Conservation (phyloP, 768 basidiomycete genomes). For the Naematelia aurantialba region DNA sequence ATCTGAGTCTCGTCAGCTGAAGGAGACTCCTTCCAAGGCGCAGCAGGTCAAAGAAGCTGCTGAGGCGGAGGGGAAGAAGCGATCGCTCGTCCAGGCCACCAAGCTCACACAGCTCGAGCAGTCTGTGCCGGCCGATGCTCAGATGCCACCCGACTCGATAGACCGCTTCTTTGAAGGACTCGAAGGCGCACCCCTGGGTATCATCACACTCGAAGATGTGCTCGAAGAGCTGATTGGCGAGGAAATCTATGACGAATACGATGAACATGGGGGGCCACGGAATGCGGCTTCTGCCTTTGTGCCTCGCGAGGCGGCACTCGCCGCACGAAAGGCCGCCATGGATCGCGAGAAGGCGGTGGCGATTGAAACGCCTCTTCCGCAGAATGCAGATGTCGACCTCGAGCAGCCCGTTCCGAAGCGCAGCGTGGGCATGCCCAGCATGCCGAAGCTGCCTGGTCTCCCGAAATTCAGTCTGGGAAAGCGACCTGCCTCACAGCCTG, state of each 20-base stretch:
- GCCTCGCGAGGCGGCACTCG: conserved; percentile 43
- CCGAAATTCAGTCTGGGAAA: conserved; percentile 16
- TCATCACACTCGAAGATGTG: conserved; percentile 90
- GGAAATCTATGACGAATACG: conserved; percentile 82
- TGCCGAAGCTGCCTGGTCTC: conserved; percentile 18
- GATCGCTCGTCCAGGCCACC: conserved; percentile 40
- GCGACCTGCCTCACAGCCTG: conserved; percentile 20
- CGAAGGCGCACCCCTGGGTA: conserved; percentile 82
- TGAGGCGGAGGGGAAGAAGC: conserved; percentile 29
- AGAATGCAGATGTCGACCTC: conserved; percentile 20
- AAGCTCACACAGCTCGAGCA: conserved; percentile 60
- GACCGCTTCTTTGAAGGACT: conserved; percentile 80
- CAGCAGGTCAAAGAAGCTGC: conserved; percentile 17
- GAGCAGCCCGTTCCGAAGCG: conserved; percentile 9
- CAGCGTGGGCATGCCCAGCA: conserved; percentile 3
- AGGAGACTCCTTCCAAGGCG: conserved; percentile 14
- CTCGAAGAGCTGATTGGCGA: conserved; percentile 90
- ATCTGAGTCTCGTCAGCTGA: conserved; percentile 4
- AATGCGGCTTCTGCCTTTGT: conserved; percentile 54
- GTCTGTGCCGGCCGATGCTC: conserved; percentile 83
- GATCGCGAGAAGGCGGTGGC: conserved; percentile 24
- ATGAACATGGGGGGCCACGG: conserved; percentile 59
- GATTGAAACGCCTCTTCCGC: conserved; percentile 22
- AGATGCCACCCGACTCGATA: conserved; percentile 68
- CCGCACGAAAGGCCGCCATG: conserved; percentile 31